phyloP scores from a whole-genome alignment of 805 yeast species.

The Lachancea fermentati region DNA sequence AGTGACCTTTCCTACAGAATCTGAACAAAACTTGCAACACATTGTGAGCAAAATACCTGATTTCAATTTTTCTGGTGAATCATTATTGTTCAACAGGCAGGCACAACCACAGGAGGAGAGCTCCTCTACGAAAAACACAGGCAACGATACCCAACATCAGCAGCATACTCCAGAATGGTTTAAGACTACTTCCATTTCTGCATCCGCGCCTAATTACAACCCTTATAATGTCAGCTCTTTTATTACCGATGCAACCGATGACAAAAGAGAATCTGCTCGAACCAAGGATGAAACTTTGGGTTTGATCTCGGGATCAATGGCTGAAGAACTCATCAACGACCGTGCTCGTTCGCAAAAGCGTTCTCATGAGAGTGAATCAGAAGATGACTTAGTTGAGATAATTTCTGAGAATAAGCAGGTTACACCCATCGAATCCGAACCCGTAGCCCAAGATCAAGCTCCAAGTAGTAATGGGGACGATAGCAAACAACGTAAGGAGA shows the following conservation, averaged over 20 bases:
- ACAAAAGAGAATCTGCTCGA: constrained; percentile 18
- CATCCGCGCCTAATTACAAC: constrained; percentile 11
- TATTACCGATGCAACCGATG: constrained; percentile 10
- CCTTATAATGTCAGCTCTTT: constrained; percentile 19
- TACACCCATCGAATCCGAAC: no score
- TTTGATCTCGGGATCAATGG: constrained; percentile 18
- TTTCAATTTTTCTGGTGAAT: background rate
- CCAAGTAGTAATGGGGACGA: background rate
- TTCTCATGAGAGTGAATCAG: constrained; percentile 28
- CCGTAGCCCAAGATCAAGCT: background rate
- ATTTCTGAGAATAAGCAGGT: no score
- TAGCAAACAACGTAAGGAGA: constrained; percentile 1
- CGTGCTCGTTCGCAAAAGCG: constrained; percentile 14
- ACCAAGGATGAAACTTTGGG: constrained; percentile 18
- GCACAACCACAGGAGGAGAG: constrained; percentile 1
- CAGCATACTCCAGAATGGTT: constrained; percentile 33
- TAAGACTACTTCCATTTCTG: constrained; percentile 5
- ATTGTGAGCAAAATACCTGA: constrained; percentile 20
- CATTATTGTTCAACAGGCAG: constrained; percentile 2
- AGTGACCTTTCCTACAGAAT: constrained; percentile 9
- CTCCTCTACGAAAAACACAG: constrained; percentile 5
- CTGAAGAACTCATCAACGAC: constrained; percentile 10
- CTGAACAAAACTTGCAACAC: constrained; percentile 21
- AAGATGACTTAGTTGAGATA: constrained; percentile 22
- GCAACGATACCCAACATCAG: constrained; percentile 6